These are phyloP conservation scores for Leptographium procerum DNA, from an alignment of 2,329 filamentous ascomycete species.

Conservation along the genomic window DNA sequence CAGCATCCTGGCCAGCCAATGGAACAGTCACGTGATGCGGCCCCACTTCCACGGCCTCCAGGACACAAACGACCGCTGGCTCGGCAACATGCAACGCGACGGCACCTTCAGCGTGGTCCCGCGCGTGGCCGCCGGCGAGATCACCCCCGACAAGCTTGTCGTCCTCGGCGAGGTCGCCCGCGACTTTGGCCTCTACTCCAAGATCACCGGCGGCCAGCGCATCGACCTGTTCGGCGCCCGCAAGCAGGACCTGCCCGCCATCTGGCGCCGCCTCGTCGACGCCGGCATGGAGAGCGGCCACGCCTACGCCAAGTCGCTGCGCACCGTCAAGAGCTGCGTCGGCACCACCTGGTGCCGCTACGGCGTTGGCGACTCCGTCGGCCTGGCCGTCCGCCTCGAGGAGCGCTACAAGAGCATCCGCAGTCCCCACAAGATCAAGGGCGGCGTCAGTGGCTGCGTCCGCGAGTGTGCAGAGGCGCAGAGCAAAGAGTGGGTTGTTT, in stretches of 20 bases:
- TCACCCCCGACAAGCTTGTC: conserved; percentile 76
- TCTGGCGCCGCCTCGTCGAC: conserved; percentile 71
- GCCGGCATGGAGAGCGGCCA: conserved; percentile 86
- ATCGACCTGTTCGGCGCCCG: conserved; percentile 89
- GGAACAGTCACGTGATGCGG: conserved; percentile 74
- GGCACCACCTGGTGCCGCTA: conserved; percentile 87
- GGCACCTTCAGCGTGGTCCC: conserved; percentile 85
- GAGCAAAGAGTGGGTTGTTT: conserved; percentile 64
- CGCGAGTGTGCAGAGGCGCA: conserved; percentile 87
- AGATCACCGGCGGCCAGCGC: conserved; percentile 83
- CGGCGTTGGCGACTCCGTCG: conserved; percentile 80
- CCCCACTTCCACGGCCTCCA: conserved; percentile 61
- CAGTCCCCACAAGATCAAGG: conserved; percentile 84
- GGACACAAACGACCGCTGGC: conserved; percentile 80
- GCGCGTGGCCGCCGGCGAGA: conserved; percentile 72
- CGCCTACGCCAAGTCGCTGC: conserved; percentile 78
- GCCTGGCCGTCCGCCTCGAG: conserved; percentile 78
- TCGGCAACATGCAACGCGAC: conserved; percentile 85
- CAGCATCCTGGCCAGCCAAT: conserved; percentile 70
- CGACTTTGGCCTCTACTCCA: conserved; percentile 76
- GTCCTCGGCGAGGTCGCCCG: conserved; percentile 74
- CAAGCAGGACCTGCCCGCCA: conserved; percentile 73
- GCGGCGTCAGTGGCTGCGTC: conserved; percentile 83
- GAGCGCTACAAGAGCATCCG: conserved; percentile 87
- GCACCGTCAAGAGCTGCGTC: conserved; percentile 86